Percentiles rank a stretch among this genome's conserved stretches.
phyloP scores from a whole-genome alignment of 805 yeast species.

The Saccharomycopsis sp. region DNA sequence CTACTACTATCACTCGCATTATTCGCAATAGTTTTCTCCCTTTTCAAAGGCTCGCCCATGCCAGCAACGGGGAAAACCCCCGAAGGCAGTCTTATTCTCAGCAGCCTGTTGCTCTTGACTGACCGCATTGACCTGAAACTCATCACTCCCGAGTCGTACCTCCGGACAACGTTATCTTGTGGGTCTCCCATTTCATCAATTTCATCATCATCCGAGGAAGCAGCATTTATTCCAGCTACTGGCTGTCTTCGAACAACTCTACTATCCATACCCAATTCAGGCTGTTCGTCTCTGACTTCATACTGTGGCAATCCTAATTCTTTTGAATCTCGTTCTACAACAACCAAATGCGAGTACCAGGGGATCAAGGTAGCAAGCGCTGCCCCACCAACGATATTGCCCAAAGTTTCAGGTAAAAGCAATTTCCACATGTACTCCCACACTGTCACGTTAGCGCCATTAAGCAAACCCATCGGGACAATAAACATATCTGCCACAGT shows the following conservation, averaged over 20 bases:
- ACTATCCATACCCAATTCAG: conserved; percentile 69
- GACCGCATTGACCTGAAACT: conserved; percentile 4
- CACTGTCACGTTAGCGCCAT: conserved; percentile 57
- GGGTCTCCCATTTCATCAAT: background rate
- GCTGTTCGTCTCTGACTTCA: conserved; percentile 75
- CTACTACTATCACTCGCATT: too few species aligned
- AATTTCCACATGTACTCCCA: conserved; percentile 66
- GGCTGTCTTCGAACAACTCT: conserved; percentile 47
- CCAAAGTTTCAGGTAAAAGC: conserved; percentile 62
- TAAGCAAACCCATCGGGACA: conserved; percentile 58
- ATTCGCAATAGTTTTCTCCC: conserved; percentile 52
- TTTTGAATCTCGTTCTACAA: conserved; percentile 64
- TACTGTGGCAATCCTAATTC: conserved; percentile 56
- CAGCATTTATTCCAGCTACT: conserved; percentile 7
- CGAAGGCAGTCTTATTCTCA: conserved; percentile 46
- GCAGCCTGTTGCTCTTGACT: background rate
- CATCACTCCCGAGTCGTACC: conserved; percentile 6
- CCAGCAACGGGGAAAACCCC: conserved; percentile 78
- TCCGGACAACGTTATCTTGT: conserved; percentile 6
- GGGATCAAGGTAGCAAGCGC: conserved; percentile 59
- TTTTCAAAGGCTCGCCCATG: conserved; percentile 58
- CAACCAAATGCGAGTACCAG: conserved; percentile 65
- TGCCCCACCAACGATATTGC: conserved; percentile 75
- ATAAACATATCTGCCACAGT: conserved; percentile 78
- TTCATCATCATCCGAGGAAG: conserved; percentile 15